Percentiles rank a stretch among this genome's conserved stretches.
Evolutionary conservation across 139 green algal genomes (phyloP).

Genomic region (Raphidocelis subcapitata): DNA sequence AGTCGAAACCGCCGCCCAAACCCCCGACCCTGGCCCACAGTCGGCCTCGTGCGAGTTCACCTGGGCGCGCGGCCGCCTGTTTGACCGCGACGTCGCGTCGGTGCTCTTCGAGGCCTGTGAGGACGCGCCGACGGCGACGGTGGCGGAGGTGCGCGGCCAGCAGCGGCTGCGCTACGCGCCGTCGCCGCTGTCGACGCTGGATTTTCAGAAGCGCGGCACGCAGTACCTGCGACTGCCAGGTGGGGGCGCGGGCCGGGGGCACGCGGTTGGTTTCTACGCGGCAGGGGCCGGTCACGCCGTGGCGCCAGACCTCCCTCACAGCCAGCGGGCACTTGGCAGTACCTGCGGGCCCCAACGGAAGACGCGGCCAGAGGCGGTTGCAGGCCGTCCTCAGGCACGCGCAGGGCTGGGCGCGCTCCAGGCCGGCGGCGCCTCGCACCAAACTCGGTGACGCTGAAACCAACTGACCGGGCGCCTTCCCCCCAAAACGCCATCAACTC

Average conservation of each 20-base stretch:
- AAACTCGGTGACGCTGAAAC: too few relatives aligned
- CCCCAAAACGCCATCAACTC: not conserved
- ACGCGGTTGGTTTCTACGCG: too few relatives aligned
- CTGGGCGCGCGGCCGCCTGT: conserved; percentile 83
- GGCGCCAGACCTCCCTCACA: too few relatives aligned
- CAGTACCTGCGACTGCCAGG: conserved; percentile 72
- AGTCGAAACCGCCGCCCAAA: not conserved
- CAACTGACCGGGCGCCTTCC: too few relatives aligned
- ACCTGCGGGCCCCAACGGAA: too few relatives aligned
- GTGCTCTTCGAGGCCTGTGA: conserved; percentile 82
- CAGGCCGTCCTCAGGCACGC: too few relatives aligned
- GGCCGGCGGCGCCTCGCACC: too few relatives aligned
- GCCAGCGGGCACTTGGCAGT: too few relatives aligned
- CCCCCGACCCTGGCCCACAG: not conserved
- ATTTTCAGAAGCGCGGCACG: conserved; percentile 93
- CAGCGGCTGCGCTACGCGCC: conserved; percentile 46
- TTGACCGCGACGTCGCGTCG: conserved; percentile 74
- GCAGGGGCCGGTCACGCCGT: too few relatives aligned
- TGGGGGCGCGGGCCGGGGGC: not conserved
- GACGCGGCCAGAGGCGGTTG: too few relatives aligned
- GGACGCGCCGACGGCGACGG: conserved; percentile 50
- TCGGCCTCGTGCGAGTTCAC: conserved; percentile 55
- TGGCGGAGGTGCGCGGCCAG: conserved; percentile 48
- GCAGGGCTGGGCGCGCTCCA: too few relatives aligned
- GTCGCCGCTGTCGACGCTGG: conserved; percentile 89